A percentile compares a stretch with the other conserved stretches of the same genome.
Conservation (phyloP, 208 protist genomes). For the Crithidia bombi region DNA sequence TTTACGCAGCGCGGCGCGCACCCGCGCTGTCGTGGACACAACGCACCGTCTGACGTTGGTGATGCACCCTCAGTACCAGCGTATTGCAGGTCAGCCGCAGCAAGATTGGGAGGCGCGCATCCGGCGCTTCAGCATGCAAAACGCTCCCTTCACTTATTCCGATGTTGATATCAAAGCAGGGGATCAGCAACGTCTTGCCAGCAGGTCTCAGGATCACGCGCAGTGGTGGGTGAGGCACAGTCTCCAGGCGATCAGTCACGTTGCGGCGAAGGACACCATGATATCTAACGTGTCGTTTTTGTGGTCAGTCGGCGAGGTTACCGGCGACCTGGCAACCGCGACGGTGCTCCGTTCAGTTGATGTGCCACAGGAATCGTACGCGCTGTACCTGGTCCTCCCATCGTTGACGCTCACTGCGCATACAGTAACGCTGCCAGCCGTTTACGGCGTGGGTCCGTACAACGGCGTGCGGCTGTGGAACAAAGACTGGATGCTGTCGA, state of each 20-base stretch:
- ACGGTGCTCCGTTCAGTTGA: slow-evolving; percentile 35
- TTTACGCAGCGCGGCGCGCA: not conserved
- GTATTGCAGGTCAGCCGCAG: slow-evolving; percentile 25
- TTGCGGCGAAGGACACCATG: slow-evolving; percentile 32
- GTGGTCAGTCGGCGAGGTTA: slow-evolving; percentile 40
- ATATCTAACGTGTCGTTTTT: slow-evolving; percentile 34
- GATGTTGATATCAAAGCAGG: not conserved
- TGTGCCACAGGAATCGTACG: slow-evolving; percentile 30
- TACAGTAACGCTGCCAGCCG: slow-evolving; percentile 26
- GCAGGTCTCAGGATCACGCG: not conserved
- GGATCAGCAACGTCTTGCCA: not conserved
- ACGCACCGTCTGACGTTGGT: slow-evolving; percentile 5
- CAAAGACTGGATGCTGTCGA: slow-evolving; percentile 17
- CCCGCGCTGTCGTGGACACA: too few relatives aligned
- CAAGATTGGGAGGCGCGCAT: slow-evolving; percentile 37
- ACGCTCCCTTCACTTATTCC: slow-evolving; percentile 15
- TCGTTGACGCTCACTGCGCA: slow-evolving; percentile 26
- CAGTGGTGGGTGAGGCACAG: slow-evolving; percentile 14
- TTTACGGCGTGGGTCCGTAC: slow-evolving; percentile 15
- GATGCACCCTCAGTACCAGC: slow-evolving; percentile 19
- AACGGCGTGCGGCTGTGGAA: slow-evolving; percentile 43
- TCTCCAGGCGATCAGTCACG: slow-evolving; percentile 1
- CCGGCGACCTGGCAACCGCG: slow-evolving; percentile 32
- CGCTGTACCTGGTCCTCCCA: slow-evolving; percentile 37
- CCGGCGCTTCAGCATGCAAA: slow-evolving; percentile 25